Evolutionary conservation across 768 basidiomycete genomes (phyloP).

Genomic region (Leccinum obscurum): DNA sequence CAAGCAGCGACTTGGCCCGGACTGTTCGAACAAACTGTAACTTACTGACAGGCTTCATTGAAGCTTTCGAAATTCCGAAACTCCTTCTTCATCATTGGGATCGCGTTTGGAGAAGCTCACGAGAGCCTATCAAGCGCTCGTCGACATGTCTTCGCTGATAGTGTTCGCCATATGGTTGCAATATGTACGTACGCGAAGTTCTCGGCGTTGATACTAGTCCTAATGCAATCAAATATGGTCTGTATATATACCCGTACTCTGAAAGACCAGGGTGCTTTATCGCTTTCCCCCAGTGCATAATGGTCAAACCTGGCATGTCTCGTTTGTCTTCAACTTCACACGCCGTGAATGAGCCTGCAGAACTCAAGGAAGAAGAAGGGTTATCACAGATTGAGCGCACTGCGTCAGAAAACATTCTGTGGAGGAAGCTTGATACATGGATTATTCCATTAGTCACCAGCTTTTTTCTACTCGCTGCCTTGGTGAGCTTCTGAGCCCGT

Average conservation of each 20-base stretch:
- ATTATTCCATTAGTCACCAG: slow-evolving; percentile 49
- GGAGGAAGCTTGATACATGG: slow-evolving; percentile 50
- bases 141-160: too few species aligned
- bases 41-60: too few species aligned
- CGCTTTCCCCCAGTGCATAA: background rate
- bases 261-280: background rate
- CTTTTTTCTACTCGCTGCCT: slow-evolving; percentile 51
- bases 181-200: too few species aligned
- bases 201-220: too few species aligned
- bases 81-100: too few species aligned
- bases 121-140: too few species aligned
- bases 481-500: slow-evolving; percentile 37
- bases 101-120: too few species aligned
- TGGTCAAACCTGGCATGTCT: background rate
- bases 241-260: background rate
- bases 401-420: slow-evolving; percentile 39
- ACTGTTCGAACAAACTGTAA: too few species aligned
- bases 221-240: too few species aligned
- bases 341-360: background rate
- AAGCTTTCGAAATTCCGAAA: too few species aligned
- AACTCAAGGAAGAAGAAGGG: slow-evolving; percentile 1
- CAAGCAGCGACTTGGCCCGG: too few species aligned
- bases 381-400: slow-evolving; percentile 9
- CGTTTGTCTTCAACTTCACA: background rate
- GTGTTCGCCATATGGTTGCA: too few species aligned